Conservation (phyloP, 768 basidiomycete species). For the Termitomyces sp. region DNA sequence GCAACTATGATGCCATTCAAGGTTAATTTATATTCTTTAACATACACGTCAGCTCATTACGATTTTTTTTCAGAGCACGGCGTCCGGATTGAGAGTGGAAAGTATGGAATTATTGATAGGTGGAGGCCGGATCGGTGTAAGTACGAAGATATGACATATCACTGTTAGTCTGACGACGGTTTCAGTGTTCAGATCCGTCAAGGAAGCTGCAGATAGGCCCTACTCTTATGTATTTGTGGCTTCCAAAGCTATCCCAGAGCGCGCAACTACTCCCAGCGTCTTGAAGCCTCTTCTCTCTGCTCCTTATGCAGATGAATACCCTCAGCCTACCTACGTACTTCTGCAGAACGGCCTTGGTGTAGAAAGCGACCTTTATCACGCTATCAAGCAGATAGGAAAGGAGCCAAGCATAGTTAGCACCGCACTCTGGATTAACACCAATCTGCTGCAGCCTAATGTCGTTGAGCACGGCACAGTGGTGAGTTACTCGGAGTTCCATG, state of each 20-base stretch:
- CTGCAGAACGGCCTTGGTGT: constrained; percentile 72
- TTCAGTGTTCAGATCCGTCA: constrained; percentile 52
- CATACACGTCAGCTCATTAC: neutral
- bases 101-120: constrained; percentile 49
- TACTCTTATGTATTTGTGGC: constrained; percentile 65
- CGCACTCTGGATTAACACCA: constrained; percentile 50
- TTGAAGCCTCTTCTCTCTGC: constrained; percentile 48
- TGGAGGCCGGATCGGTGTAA: constrained; percentile 64
- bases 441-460: constrained; percentile 37
- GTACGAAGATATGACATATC: constrained; percentile 14
- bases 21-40: constrained; percentile 20
- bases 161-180: neutral
- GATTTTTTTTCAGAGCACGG: constrained; percentile 35
- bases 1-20: constrained; percentile 56
- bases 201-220: constrained; percentile 50
- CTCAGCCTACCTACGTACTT: constrained; percentile 55
- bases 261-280: constrained; percentile 47
- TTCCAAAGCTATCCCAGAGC: constrained; percentile 69
- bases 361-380: constrained; percentile 58
- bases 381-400: constrained; percentile 33
- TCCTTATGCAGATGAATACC: constrained; percentile 36
- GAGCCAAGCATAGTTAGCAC: constrained; percentile 49
- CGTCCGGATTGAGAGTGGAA: constrained; percentile 48
- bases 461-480: constrained; percentile 51
- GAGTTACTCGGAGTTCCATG: constrained; percentile 12